These are phyloP conservation scores for Tremellales sp. DNA, from an alignment of 1,284 basidiomycete species.

Conservation along the genomic window DNA sequence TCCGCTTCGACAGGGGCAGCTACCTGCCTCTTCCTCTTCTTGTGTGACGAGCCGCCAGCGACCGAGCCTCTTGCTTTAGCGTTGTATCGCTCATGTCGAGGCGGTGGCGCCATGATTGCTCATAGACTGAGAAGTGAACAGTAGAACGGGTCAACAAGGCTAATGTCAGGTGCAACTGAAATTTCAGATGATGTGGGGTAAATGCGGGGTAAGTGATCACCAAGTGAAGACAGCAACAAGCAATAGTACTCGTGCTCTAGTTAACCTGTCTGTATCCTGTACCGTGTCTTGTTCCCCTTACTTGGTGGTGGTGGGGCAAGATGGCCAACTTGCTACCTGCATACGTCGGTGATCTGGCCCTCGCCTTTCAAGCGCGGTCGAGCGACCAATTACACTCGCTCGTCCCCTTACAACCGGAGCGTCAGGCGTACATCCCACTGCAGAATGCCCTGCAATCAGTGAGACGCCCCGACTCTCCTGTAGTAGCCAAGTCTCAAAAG, in stretches of 20 bases:
- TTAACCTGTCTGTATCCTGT: no score
- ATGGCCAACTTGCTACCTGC: background rate
- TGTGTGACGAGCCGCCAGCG: constrained; percentile 40
- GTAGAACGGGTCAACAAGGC: background rate
- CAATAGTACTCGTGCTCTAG: no score
- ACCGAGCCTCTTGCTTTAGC: constrained; percentile 45
- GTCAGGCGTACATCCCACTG: constrained; percentile 28
- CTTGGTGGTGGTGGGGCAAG: no score
- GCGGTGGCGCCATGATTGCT: constrained; percentile 33
- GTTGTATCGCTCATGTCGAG: constrained; percentile 43
- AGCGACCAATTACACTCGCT: constrained; percentile 19
- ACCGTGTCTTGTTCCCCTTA: no score
- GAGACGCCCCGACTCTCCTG: constrained; percentile 1
- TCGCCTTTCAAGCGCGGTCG: constrained; percentile 13
- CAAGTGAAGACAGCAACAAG: no score
- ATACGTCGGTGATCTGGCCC: background rate
- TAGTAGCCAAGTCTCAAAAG: background rate
- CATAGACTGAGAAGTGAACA: no score
- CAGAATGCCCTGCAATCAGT: constrained; percentile 17
- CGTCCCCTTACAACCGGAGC: constrained; percentile 21
- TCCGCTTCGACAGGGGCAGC: constrained; percentile 27
- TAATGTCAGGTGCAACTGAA: background rate
- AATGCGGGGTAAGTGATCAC: background rate
- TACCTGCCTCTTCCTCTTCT: constrained; percentile 34
- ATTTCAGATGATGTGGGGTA: background rate